phyloP scores from a whole-genome alignment of 192 early-diverging fungal genomes.

The Coemansia sp. region DNA sequence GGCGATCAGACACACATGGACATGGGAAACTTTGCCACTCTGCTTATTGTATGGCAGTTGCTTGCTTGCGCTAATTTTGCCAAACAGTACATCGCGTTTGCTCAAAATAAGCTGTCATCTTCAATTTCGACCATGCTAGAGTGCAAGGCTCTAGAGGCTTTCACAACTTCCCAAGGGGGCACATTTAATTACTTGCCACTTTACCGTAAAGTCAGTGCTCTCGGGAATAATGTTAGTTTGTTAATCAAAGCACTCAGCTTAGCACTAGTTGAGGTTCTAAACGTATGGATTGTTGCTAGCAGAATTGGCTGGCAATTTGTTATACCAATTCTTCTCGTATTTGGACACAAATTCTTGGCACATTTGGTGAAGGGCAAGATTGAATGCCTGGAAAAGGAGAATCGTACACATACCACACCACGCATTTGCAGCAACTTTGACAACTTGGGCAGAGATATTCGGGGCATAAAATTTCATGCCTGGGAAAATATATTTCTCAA shows the following conservation, averaged over 20 bases:
- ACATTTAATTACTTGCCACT: neutral
- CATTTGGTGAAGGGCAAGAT: slow-evolving; percentile 1
- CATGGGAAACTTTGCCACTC: neutral
- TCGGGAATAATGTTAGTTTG: neutral
- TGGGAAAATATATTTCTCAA: slow-evolving; percentile 51
- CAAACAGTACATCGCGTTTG: neutral
- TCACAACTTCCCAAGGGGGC: neutral
- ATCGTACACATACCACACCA: neutral
- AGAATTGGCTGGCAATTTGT: slow-evolving; percentile 26
- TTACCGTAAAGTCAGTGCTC: neutral
- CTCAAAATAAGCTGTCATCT: neutral
- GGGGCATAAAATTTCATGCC: slow-evolving; percentile 66
- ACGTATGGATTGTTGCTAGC: slow-evolving; percentile 24
- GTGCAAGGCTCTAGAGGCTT: neutral
- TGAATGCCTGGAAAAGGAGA: slow-evolving; percentile 1
- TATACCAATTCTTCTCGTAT: slow-evolving; percentile 9
- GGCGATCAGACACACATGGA: neutral
- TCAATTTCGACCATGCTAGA: neutral
- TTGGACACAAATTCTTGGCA: slow-evolving; percentile 12
- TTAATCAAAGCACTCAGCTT: neutral
- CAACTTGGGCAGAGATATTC: slow-evolving; percentile 50
- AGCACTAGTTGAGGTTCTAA: slow-evolving; percentile 4
- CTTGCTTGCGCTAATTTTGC: neutral
- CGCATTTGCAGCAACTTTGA: slow-evolving; percentile 8
- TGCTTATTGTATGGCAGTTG: neutral